Evolutionary conservation across 2,329 filamentous ascomycete genomes (phyloP).

Genomic region (Incumbomyces delicatus): DNA sequence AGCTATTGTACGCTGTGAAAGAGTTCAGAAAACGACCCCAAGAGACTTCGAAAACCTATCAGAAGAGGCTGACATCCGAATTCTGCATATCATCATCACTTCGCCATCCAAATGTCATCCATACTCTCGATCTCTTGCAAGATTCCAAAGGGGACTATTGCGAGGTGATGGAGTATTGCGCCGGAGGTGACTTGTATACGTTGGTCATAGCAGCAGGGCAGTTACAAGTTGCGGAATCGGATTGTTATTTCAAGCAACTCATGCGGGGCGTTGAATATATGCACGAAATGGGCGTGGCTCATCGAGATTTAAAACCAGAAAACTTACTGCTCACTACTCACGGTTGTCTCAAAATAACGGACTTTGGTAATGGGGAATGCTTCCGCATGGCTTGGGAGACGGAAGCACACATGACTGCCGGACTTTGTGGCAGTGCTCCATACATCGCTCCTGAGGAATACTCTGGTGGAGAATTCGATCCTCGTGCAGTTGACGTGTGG

Average conservation of each 20-base stretch:
- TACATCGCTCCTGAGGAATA: slow-evolving; percentile 98
- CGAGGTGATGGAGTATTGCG: slow-evolving; percentile 99
- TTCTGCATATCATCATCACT: slow-evolving; percentile 98
- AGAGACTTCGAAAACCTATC: slow-evolving; percentile 94
- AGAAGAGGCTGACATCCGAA: slow-evolving; percentile 91
- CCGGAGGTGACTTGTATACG: slow-evolving; percentile 90
- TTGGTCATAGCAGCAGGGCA: slow-evolving; percentile 84
- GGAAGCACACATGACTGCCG: slow-evolving; percentile 95
- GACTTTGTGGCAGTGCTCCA: slow-evolving; percentile 88
- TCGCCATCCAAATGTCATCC: slow-evolving; percentile 94
- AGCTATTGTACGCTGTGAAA: slow-evolving; percentile 95
- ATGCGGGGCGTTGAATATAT: slow-evolving; percentile 99
- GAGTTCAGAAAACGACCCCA: slow-evolving; percentile 91
- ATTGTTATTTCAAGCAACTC: slow-evolving; percentile 98
- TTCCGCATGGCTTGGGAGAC: slow-evolving; percentile 99
- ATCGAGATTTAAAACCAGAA: slow-evolving; percentile 93
- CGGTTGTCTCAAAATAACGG: slow-evolving; percentile 90
- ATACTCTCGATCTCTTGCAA: slow-evolving; percentile 88
- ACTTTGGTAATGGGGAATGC: slow-evolving; percentile 97
- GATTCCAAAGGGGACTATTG: slow-evolving; percentile 97
- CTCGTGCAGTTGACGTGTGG: slow-evolving; percentile 95
- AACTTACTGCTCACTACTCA: slow-evolving; percentile 89
- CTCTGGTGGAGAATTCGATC: slow-evolving; percentile 88
- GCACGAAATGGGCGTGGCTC: slow-evolving; percentile 97
- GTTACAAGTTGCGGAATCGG: slow-evolving; percentile 82